Evolutionary conservation across 139 green algal species (phyloP).

Genomic region (Coelastrella sp.): DNA sequence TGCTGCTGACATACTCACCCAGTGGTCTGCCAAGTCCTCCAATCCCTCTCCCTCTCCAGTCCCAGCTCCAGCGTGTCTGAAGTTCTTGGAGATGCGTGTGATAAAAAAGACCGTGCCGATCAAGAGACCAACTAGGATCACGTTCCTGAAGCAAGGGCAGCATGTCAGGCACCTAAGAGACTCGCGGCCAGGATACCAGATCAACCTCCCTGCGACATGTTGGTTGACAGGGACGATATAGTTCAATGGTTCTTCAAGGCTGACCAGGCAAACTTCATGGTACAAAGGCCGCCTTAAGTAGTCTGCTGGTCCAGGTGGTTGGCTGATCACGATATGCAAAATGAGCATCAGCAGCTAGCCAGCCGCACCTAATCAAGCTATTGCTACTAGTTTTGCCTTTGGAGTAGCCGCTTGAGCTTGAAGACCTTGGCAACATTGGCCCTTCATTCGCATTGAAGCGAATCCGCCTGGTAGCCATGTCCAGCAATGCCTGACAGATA

Average conservation of each 20-base stretch:
- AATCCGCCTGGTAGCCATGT: neutral
- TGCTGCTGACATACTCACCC: slow-evolving; percentile 12
- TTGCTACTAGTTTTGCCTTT: neutral
- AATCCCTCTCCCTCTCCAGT: neutral
- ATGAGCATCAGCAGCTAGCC: neutral
- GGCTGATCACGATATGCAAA: no score
- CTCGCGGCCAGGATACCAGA: no score
- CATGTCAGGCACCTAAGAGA: no score
- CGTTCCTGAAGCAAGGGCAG: neutral
- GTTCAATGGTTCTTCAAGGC: no score
- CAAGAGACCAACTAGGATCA: neutral
- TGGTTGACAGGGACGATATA: no score
- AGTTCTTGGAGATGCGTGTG: neutral
- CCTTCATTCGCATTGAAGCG: neutral
- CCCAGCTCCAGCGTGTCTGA: neutral
- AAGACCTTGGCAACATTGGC: neutral
- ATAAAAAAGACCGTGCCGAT: neutral
- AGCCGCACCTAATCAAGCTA: neutral
- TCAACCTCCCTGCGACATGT: no score
- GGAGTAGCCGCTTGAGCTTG: neutral
- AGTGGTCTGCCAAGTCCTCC: neutral
- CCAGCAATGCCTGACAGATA: neutral
- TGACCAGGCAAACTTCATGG: no score
- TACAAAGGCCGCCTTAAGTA: no score
- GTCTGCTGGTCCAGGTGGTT: no score